Percentiles rank a stretch among this genome's conserved stretches.
These are phyloP conservation scores for Solanum virginianum DNA, from an alignment of 257 asterid genomes.

Conservation along the genomic window DNA sequence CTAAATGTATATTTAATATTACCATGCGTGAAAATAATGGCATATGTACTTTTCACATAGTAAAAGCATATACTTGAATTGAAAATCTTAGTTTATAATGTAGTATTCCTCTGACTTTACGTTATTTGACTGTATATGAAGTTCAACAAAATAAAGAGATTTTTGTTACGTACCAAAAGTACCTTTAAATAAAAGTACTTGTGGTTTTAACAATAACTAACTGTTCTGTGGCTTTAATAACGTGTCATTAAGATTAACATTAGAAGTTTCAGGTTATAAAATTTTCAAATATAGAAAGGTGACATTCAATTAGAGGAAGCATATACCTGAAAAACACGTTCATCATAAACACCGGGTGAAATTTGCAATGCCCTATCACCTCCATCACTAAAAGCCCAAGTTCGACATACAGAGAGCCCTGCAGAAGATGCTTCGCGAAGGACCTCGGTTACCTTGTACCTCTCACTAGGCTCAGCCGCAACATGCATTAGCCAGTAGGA, in stretches of 20 bases:
- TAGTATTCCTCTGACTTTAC: not conserved
- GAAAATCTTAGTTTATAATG: not conserved
- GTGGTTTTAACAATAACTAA: not conserved
- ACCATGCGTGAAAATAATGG: not conserved
- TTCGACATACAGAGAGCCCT: slow-evolving; percentile 40
- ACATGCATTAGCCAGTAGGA: slow-evolving; percentile 52
- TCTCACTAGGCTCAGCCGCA: slow-evolving; percentile 28
- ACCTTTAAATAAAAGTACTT: not conserved
- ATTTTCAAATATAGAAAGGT: not conserved
- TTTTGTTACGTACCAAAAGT: not conserved
- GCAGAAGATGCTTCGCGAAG: slow-evolving; percentile 25
- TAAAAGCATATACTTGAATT: not conserved
- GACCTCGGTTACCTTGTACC: slow-evolving; percentile 29
- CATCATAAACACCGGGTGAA: slow-evolving; percentile 32
- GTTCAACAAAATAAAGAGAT: not conserved
- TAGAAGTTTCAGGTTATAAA: not conserved
- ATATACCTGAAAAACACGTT: slow-evolving; percentile 37
- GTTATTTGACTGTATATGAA: not conserved
- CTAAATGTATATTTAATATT: too few species aligned
- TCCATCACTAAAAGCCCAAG: slow-evolving; percentile 66
- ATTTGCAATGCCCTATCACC: slow-evolving; percentile 32
- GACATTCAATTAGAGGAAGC: not conserved
- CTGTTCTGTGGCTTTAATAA: not conserved
- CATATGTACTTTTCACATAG: not conserved
- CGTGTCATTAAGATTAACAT: not conserved